Conservation (phyloP, 257 asterid genomes). For the Ilex asprella region DNA sequence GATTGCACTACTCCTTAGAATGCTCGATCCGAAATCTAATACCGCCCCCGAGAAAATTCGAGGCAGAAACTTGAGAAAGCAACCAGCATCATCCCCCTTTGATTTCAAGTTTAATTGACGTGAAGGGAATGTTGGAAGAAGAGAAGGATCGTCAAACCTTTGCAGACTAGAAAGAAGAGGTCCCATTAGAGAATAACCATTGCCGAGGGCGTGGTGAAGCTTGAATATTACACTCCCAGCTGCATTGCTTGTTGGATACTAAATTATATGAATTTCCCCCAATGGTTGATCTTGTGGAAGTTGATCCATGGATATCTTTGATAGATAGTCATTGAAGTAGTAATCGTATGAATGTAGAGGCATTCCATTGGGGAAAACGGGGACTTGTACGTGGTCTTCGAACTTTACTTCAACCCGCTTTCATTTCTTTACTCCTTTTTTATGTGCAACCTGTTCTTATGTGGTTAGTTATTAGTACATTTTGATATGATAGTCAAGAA, state of each 20-base stretch:
- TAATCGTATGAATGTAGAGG: not conserved
- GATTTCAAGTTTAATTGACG: not conserved
- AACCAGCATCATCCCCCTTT: not conserved
- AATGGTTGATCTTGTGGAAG: not conserved
- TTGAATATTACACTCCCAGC: not conserved
- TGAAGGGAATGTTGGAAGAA: not conserved
- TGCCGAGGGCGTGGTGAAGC: not conserved
- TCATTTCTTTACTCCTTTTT: not conserved
- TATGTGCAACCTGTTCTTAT: not conserved
- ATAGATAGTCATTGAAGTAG: not conserved
- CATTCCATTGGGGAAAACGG: not conserved
- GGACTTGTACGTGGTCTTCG: not conserved
- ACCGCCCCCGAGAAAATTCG: slow-evolving; percentile 14
- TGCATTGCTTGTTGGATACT: not conserved
- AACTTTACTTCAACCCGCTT: not conserved
- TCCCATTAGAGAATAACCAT: not conserved
- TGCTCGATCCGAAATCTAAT: slow-evolving; percentile 55
- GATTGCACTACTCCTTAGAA: slow-evolving; percentile 43
- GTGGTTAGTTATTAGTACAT: too few species aligned
- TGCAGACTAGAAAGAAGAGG: not conserved
- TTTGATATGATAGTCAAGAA: too few species aligned
- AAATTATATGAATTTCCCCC: not conserved
- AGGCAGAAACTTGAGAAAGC: not conserved
- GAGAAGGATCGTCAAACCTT: not conserved
- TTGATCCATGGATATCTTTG: not conserved